phyloP scores from a whole-genome alignment of 495 filamentous ascomycete genomes.

The Hypoxylon intermedium region DNA sequence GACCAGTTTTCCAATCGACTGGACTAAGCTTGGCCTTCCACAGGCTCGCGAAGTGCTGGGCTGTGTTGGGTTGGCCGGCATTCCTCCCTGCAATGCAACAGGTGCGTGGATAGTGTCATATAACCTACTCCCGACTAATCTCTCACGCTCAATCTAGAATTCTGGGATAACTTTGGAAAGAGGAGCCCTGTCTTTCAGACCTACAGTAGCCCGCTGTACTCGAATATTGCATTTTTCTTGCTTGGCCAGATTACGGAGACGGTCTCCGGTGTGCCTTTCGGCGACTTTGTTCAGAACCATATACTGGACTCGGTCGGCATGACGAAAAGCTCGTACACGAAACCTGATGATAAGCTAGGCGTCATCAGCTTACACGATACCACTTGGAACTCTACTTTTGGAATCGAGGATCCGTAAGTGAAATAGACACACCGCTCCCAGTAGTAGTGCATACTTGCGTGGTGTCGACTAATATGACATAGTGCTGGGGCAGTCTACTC shows the following conservation, averaged over 20 bases:
- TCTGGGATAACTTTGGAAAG: slow-evolving; percentile 39
- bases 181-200: slow-evolving; percentile 41
- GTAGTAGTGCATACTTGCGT: no score
- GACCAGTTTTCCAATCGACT: slow-evolving; percentile 23
- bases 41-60: slow-evolving; percentile 15
- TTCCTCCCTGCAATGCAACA: slow-evolving; percentile 22
- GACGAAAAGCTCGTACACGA: slow-evolving; percentile 37
- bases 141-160: slow-evolving; percentile 15
- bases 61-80: slow-evolving; percentile 37
- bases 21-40: slow-evolving; percentile 38
- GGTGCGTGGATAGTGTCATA: slow-evolving; percentile 2
- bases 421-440: neutral
- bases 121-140: neutral
- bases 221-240: slow-evolving; percentile 46
- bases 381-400: slow-evolving; percentile 27
- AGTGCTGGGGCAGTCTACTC: slow-evolving; percentile 60
- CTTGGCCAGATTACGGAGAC: slow-evolving; percentile 44
- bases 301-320: slow-evolving; percentile 50
- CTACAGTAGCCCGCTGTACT: slow-evolving; percentile 44
- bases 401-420: slow-evolving; percentile 20
- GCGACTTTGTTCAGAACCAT: slow-evolving; percentile 28
- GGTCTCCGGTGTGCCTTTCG: slow-evolving; percentile 35
- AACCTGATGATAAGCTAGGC: slow-evolving; percentile 42
- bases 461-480: neutral
- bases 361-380: slow-evolving; percentile 37